Base-by-base conservation (phyloP, 179 eudicot species). In the Beta lomatogona region DNA sequence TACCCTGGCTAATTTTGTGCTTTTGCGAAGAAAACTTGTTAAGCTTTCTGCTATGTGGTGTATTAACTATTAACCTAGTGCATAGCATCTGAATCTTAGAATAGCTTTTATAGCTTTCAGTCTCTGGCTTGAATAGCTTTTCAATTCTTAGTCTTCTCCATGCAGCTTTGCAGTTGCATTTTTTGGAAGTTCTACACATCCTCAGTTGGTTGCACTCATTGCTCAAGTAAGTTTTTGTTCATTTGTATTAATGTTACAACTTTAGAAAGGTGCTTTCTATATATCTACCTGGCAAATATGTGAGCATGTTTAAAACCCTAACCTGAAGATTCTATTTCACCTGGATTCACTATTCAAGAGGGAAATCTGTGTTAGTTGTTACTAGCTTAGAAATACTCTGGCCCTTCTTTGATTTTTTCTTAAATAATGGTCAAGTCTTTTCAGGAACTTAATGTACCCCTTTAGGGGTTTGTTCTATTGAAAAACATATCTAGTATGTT, bases 181-280 rank as follows among this genome's bases (percentile, higher is more conserved):
- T 80, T 89, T 89, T 83, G 99, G 99, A 80, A 84, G 88, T 84
- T 88, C 92, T 63, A 78, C 94, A 72, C 92, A 84, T 85, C 94
- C 99, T 83, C 98, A 90, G 77, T 81, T 97, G 87, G 99, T 97
- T 80, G 99, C 98, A 58, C 93, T 97, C 58, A 85, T 97, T 91
- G 95, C 99, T 52, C 99, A 96, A 83, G 99, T 94, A 88, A 86
- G 25, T 14, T 28, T 28, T 28, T 28, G 31, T 28, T 28, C 31
- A 28, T 28, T 28, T 28, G 31, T 28, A 28, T 28, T 28, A 28
- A 28, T 28, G 31, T 28, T 2, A 28, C 31, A 28, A 28, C 31
- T 28, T 28, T 28, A 28, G 31, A 28, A 28, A 28, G 31, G 31
- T 28, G 31, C 31, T 28, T 28, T 28, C 31, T 28, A 2, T 28